Evolutionary conservation across 331 rosid genomes (phyloP), one percentile per base, ranked within the genome.

Genomic region (Dryas integrifolia): DNA sequence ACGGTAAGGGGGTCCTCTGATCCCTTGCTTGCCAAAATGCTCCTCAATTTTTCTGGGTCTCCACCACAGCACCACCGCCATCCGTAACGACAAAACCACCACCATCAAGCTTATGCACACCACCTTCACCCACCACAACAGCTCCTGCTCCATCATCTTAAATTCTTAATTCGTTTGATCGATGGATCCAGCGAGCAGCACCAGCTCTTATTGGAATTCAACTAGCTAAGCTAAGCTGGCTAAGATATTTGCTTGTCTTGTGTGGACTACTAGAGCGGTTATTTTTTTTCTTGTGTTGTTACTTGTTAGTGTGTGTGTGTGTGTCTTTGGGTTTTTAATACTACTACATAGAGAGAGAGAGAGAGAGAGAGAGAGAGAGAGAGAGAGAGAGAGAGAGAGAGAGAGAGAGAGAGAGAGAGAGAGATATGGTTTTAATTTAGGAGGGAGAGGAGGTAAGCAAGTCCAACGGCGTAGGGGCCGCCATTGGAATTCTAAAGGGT

Each of bases 391-490:
- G 58, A 16, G 39, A 16, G 50, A 16, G 18, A 66, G 26, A 49
- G 58, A 44, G 72, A 71, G 61, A 66, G 51, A 56, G 40, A 75
- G 73, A 65, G 55, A 66, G 60, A 58, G 67, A 62, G 80, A 81
- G 30, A 77, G 62, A 76, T 77, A 51, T 35, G 15, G 62, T 58
- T 16, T 67, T 58, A 56, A 58, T 61, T 61, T 70, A 4, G 30
- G 30, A 62, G 38, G 45, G 53, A 57, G 53, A 65, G 45, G 18
- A 10, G 68, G 70, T 40, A 30, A 11, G 76, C 96, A 85, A 84
- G 89, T 82, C 93, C 97, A 88, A 85, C 96, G 96, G 85, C 96
- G 97, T 89, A 85, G 98, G 96, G 96, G 88, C 91, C 98, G 97
- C 96, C 89, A 85, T 87, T 83, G 84, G 79, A 84, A 76, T 69